phyloP scores from a whole-genome alignment of 2,329 filamentous ascomycete species.

The Ophiostoma populinum region DNA sequence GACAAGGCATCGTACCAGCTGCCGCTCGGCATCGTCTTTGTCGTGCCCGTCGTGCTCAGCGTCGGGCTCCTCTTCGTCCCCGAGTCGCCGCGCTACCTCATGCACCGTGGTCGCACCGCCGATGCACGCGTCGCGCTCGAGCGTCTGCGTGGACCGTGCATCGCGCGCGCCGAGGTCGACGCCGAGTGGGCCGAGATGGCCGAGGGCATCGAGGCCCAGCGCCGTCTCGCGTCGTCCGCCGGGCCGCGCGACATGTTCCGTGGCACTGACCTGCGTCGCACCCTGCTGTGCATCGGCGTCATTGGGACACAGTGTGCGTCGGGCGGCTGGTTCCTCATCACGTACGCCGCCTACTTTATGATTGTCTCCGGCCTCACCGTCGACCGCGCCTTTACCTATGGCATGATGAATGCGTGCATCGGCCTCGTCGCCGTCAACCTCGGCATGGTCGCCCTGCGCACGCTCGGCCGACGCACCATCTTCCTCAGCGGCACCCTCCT shows the following conservation, averaged over 20 bases:
- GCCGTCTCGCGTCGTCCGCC: conserved; percentile 16
- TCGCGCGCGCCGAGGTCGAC: conserved; percentile 18
- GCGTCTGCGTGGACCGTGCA: conserved; percentile 16
- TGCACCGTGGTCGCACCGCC: conserved; percentile 17
- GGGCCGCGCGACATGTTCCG: conserved; percentile 22
- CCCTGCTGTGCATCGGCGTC: conserved; percentile 29
- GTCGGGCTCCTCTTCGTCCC: conserved; percentile 28
- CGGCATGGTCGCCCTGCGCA: conserved; percentile 30
- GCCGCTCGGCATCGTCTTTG: conserved; percentile 10
- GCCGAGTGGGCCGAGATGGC: conserved; percentile 24
- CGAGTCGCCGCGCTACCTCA: conserved; percentile 27
- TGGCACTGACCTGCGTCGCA: conserved; percentile 29
- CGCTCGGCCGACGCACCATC: conserved; percentile 27
- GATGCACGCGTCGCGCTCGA: conserved; percentile 17
- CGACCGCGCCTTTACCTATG: conserved; percentile 28
- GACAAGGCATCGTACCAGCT: conserved; percentile 11
- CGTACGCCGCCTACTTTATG: conserved; percentile 32
- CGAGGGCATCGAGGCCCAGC: conserved; percentile 22
- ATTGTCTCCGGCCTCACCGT: conserved; percentile 23
- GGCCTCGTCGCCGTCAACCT: conserved; percentile 30
- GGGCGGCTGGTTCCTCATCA: conserved; percentile 32
- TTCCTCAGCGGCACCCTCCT: conserved; percentile 27
- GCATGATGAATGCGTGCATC: conserved; percentile 31
- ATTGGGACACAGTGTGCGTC: conserved; percentile 27
- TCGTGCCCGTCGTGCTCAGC: conserved; percentile 9